Evolutionary conservation across 805 yeast genomes (phyloP).

Genomic region (Grigorovia yakushimaensis): DNA sequence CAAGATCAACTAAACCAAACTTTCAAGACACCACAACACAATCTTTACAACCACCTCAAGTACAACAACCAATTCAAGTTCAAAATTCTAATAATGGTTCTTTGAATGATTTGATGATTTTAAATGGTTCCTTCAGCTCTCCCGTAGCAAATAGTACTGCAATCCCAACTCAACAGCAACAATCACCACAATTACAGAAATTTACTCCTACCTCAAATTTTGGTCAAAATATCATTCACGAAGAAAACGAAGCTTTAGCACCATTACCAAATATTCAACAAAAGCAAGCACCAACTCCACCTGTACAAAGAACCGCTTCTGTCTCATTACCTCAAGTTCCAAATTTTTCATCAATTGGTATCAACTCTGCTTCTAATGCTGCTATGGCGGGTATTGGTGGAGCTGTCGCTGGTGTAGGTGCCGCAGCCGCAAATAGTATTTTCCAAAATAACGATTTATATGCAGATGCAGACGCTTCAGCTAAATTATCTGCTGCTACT

Average conservation of each 20-base stretch:
- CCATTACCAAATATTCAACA: slow-evolving; percentile 14
- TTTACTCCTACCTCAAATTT: slow-evolving; percentile 80
- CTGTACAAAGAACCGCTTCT: slow-evolving; percentile 37
- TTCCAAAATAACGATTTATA: slow-evolving; percentile 38
- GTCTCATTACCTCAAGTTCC: slow-evolving; percentile 27
- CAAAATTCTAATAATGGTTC: slow-evolving; percentile 35
- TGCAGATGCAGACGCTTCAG: slow-evolving; percentile 52
- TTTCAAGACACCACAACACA: slow-evolving; percentile 11
- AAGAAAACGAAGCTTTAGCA: slow-evolving; percentile 25
- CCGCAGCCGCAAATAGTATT: slow-evolving; percentile 13
- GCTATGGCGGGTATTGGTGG: slow-evolving; percentile 1
- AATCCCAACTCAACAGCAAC: slow-evolving; percentile 4
- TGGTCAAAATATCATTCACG: slow-evolving; percentile 59
- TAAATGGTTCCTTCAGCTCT: slow-evolving; percentile 45
- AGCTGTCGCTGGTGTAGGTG: slow-evolving; percentile 3
- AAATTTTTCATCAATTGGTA: slow-evolving; percentile 18
- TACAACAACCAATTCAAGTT: slow-evolving; percentile 3
- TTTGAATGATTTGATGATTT: slow-evolving; percentile 55
- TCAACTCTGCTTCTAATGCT: slow-evolving; percentile 3
- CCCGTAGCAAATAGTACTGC: slow-evolving; percentile 14
- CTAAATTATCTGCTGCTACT: slow-evolving; percentile 66
- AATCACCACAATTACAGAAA: slow-evolving; percentile 26
- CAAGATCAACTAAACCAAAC: slow-evolving; percentile 32
- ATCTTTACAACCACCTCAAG: slow-evolving; percentile 6
- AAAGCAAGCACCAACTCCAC: slow-evolving; percentile 32